Evolutionary conservation across 768 basidiomycete species (phyloP).

Genomic region (Suillus tomentosus): DNA sequence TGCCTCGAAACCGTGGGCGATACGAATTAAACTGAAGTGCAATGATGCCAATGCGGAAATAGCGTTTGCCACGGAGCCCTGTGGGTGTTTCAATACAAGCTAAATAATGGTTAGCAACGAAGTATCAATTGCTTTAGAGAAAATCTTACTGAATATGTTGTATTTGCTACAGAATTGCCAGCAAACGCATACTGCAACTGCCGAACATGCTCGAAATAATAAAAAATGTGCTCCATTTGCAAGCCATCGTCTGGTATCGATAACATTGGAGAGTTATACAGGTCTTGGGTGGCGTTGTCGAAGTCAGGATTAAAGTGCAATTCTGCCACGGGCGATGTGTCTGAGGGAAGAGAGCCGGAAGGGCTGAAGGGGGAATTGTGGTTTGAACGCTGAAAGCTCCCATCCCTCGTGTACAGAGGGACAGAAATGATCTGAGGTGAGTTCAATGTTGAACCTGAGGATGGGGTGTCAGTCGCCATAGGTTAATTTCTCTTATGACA

Average conservation of each 20-base stretch:
- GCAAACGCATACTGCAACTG: slow-evolving; percentile 68
- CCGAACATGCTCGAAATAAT: slow-evolving; percentile 76
- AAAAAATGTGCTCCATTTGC: slow-evolving; percentile 62
- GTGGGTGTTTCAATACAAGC: slow-evolving; percentile 64
- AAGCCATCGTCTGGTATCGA: slow-evolving; percentile 42
- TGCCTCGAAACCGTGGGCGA: slow-evolving; percentile 62
- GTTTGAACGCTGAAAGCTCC: slow-evolving; percentile 28
- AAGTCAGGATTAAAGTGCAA: slow-evolving; percentile 37
- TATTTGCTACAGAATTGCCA: slow-evolving; percentile 59
- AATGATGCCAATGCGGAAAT: slow-evolving; percentile 76
- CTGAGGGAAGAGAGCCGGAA: slow-evolving; percentile 34
- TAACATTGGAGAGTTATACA: slow-evolving; percentile 29
- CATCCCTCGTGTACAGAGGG: slow-evolving; percentile 28
- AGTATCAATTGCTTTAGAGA: not conserved
- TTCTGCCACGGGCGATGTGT: slow-evolving; percentile 35
- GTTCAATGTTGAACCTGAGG: slow-evolving; percentile 29
- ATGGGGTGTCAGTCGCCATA: slow-evolving; percentile 16
- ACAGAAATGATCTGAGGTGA: slow-evolving; percentile 33
- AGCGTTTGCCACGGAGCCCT: slow-evolving; percentile 70
- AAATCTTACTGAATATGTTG: slow-evolving; percentile 62
- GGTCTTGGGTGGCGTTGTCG: slow-evolving; percentile 35
- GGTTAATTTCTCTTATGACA: not conserved
- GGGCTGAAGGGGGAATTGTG: slow-evolving; percentile 38
- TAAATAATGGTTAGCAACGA: slow-evolving; percentile 19
- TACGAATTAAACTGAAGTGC: slow-evolving; percentile 63